Base-by-base conservation (phyloP, 768 basidiomycete genomes). In the Mycena epipterygia region DNA sequence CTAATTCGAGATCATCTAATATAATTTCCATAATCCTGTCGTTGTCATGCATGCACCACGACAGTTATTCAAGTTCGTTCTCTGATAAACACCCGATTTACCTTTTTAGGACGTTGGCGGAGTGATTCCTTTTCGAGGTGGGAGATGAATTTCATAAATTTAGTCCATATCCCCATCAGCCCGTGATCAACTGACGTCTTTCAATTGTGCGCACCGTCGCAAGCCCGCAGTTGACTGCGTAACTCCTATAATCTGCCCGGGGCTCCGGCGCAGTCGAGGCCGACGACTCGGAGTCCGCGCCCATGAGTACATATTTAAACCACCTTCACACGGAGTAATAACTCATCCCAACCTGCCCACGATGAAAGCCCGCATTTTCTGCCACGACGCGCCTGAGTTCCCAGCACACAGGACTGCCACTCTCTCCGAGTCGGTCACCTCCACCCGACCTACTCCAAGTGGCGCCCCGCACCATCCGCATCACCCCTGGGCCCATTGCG, bases 331-430 rank as follows among this genome's bases (percentile, higher is more conserved):
- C 12, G 19, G 39, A 9, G 17, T 13, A 4, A 16, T 48, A 3
- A 32, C 51, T n/a, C 53, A 51, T 37, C 14, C 46, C 56, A n/a
- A 25, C 5, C 35, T 41, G 39, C 44, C 27, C n/a, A n/a, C 48
- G 23, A 68, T 68, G 67, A 62, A 63, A 25, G 67, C 60, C 42
- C 52, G 67, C 41, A 58, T 68, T n/a, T 52, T 63, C 23, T 68
- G 67, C 41, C 30, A 56, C 60, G 33, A 68, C n/a, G 32, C 52
- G 11, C 60, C 60, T 30, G 46, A 44, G 25, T 30, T 49, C 46
- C 68, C 49, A 33, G 27, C 37, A 13, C 35, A 19, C 12, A 23
- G 33, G 25, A 35, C 41, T 12, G 6, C 52, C 41, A 11, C 51
- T 25, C 59, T 21, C 21, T 44, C 59, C 44, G n/a, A n/a, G n/a